phyloP scores from a whole-genome alignment of 106 monocot species.

The Amphibolis antarctica region DNA sequence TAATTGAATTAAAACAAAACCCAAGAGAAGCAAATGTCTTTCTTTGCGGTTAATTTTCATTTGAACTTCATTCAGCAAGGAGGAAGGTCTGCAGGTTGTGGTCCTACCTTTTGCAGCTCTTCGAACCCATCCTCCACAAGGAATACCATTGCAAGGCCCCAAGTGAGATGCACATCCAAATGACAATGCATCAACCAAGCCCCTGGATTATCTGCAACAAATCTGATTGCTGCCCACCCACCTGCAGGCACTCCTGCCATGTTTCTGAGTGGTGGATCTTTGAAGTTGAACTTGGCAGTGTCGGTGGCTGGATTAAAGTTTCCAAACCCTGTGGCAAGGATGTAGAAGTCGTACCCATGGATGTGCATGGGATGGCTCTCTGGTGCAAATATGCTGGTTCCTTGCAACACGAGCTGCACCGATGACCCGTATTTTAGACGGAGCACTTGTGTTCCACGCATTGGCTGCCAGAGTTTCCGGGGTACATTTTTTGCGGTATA shows the following conservation, averaged over 20 bases:
- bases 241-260: conserved; percentile 35
- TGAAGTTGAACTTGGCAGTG: conserved; percentile 35
- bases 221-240: conserved; percentile 43
- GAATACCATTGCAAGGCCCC: conserved; percentile 47
- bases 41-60: too few relatives aligned
- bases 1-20: too few relatives aligned
- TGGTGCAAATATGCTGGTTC: neutral
- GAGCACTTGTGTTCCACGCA: conserved; percentile 31
- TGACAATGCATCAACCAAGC: conserved; percentile 57
- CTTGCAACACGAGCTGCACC: conserved; percentile 1
- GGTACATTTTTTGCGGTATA: conserved; percentile 39
- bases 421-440: conserved; percentile 36
- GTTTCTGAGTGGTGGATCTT: conserved; percentile 38
- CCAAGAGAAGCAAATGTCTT: too few relatives aligned
- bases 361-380: conserved; percentile 50
- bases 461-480: conserved; percentile 23
- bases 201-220: conserved; percentile 55
- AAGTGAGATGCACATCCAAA: conserved; percentile 34
- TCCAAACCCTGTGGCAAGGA: conserved; percentile 31
- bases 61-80: conserved; percentile 21
- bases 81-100: conserved; percentile 36
- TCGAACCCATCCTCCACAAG: conserved; percentile 40
- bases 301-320: conserved; percentile 27
- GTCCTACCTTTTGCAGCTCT: conserved; percentile 22
- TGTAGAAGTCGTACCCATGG: conserved; percentile 39